These are phyloP conservation scores for Fusarium tupiense DNA, from an alignment of 2,329 filamentous ascomycete genomes.

Conservation along the genomic window DNA sequence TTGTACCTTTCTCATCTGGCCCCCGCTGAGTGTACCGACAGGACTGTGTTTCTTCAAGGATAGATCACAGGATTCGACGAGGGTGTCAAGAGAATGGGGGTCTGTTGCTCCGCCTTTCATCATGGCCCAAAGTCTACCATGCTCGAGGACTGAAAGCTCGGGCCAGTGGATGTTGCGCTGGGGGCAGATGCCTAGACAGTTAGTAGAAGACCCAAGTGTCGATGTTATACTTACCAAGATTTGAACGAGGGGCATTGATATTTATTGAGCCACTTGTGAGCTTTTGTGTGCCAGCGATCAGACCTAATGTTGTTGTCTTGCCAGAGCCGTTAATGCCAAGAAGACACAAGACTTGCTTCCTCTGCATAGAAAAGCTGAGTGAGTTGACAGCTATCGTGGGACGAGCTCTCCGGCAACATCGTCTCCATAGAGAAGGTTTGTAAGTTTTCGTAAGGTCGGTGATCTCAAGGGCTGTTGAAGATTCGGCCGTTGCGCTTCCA, in stretches of 20 bases:
- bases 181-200: constrained; percentile 1
- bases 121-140: background rate
- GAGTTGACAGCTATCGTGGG: background rate
- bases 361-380: background rate
- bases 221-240: background rate
- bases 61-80: constrained; percentile 76
- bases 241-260: background rate
- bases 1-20: constrained; percentile 87
- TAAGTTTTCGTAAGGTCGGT: background rate
- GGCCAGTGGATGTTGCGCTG: constrained; percentile 19
- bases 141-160: constrained; percentile 9
- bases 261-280: background rate
- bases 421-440: background rate
- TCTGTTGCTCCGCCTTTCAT: constrained; percentile 7
- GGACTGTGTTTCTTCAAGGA: constrained; percentile 72
- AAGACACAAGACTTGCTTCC: constrained; percentile 71
- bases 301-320: constrained; percentile 84
- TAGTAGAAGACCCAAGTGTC: constrained; percentile 15
- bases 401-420: background rate
- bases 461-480: background rate
- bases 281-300: constrained; percentile 76
- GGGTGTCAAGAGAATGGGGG: constrained; percentile 43
- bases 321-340: constrained; percentile 85
- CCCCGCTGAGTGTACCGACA: constrained; percentile 79
- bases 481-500: background rate